These are phyloP conservation scores for Striga asiatica DNA, from an alignment of 257 asterid genomes.

Conservation along the genomic window DNA sequence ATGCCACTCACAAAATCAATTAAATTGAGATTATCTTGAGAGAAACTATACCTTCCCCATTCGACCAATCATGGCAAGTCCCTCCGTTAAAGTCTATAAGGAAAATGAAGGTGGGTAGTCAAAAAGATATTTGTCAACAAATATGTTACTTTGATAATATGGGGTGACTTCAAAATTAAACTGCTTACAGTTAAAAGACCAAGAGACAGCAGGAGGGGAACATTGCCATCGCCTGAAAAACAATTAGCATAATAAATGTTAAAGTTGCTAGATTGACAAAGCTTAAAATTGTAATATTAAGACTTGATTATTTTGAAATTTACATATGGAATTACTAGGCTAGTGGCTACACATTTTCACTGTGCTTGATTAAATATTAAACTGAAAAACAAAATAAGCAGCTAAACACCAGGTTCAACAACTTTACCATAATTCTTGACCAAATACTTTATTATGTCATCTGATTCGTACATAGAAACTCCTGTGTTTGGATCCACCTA, in stretches of 20 bases:
- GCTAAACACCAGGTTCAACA: no score
- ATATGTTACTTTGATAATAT: neutral
- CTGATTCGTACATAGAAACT: slow-evolving; percentile 88
- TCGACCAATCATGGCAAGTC: slow-evolving; percentile 92
- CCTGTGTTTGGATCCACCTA: slow-evolving; percentile 99
- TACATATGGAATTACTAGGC: no score
- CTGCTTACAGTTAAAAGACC: slow-evolving; percentile 63
- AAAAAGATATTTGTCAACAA: neutral
- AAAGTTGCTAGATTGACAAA: no score
- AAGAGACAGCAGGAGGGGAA: slow-evolving; percentile 30
- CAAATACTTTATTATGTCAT: slow-evolving; percentile 78
- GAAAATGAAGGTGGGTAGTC: slow-evolving; percentile 9
- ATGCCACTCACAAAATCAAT: no score
- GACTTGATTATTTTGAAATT: no score
- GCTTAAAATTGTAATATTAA: no score
- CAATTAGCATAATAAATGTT: neutral
- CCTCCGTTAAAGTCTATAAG: slow-evolving; percentile 63
- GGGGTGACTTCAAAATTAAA: neutral
- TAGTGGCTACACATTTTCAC: no score
- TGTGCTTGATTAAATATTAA: no score
- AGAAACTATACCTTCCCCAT: slow-evolving; percentile 57
- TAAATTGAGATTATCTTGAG: neutral
- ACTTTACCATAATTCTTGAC: slow-evolving; percentile 83
- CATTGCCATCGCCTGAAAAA: slow-evolving; percentile 32
- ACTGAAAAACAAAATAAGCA: no score